Percentiles rank a stretch among this genome's conserved stretches.
phyloP scores from a whole-genome alignment of 73 alveolate species.

The Symbiodinium natans region DNA sequence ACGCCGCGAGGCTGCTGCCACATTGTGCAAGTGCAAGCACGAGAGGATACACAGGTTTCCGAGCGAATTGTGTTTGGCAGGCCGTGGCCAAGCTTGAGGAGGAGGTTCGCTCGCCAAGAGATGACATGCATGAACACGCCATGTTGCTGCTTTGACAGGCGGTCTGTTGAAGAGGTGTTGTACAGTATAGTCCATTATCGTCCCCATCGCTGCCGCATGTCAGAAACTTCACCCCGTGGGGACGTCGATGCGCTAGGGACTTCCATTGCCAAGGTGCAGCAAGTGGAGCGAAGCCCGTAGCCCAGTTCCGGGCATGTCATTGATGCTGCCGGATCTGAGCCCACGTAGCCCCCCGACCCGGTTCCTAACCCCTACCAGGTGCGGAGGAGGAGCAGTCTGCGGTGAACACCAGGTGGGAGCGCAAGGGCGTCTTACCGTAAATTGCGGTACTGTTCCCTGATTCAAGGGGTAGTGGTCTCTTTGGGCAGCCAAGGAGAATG shows the following conservation, averaged over 20 bases:
- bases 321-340: too few species aligned
- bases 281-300: slow-evolving; percentile 22
- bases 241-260: too few species aligned
- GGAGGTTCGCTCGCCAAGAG: slow-evolving; percentile 9
- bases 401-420: neutral
- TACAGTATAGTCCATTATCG: too few species aligned
- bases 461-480: neutral
- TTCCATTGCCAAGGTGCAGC: too few species aligned
- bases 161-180: neutral
- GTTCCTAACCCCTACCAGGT: too few species aligned
- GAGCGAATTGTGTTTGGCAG: neutral
- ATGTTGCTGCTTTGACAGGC: neutral
- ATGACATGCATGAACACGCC: neutral
- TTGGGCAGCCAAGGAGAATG: neutral
- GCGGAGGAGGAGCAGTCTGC: slow-evolving; percentile 46
- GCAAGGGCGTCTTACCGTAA: neutral
- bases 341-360: too few species aligned
- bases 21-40: neutral
- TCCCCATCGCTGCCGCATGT: too few species aligned
- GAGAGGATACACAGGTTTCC: neutral
- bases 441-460: neutral
- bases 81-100: slow-evolving; percentile 56
- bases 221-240: too few species aligned
- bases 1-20: slow-evolving; percentile 34
- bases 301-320: too few species aligned